These are phyloP conservation scores for Arctium lappa DNA, from an alignment of 129 eudicot genomes.

Conservation along the genomic window DNA sequence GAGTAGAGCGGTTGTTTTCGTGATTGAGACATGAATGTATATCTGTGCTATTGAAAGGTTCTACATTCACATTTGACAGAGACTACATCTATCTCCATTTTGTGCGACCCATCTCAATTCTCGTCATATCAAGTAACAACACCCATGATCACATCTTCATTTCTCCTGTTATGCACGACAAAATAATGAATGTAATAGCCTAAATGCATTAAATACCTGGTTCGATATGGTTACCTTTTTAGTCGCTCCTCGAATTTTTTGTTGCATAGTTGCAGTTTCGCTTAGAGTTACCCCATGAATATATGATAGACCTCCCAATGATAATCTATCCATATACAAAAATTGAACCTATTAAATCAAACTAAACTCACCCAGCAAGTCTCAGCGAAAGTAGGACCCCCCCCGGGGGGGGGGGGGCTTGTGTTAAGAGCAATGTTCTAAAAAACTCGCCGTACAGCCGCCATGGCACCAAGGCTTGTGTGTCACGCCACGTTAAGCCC, in stretches of 20 bases:
- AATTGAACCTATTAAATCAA: not conserved
- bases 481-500: no score
- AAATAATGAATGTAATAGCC: not conserved
- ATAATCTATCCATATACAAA: not conserved
- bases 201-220: not conserved
- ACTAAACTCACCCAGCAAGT: not conserved
- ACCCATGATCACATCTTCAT: not conserved
- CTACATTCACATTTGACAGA: not conserved
- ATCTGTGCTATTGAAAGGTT: not conserved
- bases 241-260: not conserved
- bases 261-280: not conserved
- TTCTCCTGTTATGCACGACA: not conserved
- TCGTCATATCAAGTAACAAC: not conserved
- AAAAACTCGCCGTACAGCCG: no score
- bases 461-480: no score
- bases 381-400: not conserved
- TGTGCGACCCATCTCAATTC: not conserved
- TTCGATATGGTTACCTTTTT: not conserved
- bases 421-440: no score
- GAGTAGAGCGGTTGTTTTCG: not conserved
- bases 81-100: not conserved
- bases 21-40: not conserved
- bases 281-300: not conserved
- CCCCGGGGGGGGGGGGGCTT: not conserved
- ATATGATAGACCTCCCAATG: no score